Percentiles rank a stretch among this genome's conserved stretches.
Evolutionary conservation across 129 eudicot genomes (phyloP).

Genomic region (Flaveria robusta): DNA sequence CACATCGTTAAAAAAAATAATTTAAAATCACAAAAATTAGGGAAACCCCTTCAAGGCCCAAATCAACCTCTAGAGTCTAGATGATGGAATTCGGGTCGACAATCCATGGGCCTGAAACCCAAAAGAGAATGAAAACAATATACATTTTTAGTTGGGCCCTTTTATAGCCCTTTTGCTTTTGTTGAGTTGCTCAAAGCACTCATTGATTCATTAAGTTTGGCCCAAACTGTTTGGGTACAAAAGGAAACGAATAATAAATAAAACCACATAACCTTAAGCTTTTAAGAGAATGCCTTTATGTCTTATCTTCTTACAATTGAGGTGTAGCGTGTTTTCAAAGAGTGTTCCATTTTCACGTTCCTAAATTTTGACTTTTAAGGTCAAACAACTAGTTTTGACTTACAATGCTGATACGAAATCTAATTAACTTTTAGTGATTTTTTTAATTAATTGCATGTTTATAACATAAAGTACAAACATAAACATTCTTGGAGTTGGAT

Average conservation of each 20-base stretch:
- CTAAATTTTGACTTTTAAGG: neutral
- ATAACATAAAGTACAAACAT: neutral
- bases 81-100: too few species aligned
- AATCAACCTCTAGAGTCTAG: too few species aligned
- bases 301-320: conserved; percentile 13
- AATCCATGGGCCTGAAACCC: too few species aligned
- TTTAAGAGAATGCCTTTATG: conserved; percentile 26
- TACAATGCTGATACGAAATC: neutral
- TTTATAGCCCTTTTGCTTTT: too few species aligned
- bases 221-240: conserved; percentile 14
- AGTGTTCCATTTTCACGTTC: neutral
- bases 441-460: neutral
- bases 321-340: neutral
- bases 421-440: neutral
- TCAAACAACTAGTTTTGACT: neutral
- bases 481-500: conserved; percentile 21
- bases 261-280: conserved; percentile 19
- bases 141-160: too few species aligned
- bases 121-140: too few species aligned
- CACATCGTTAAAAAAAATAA: too few species aligned
- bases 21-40: too few species aligned
- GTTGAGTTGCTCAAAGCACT: too few species aligned
- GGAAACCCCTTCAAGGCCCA: too few species aligned
- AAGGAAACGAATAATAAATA: neutral
- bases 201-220: conserved; percentile 14